A percentile compares a stretch with the other conserved stretches of the same genome.
Conservation (phyloP, 805 yeast genomes). For the Ogataea populi-albae region DNA sequence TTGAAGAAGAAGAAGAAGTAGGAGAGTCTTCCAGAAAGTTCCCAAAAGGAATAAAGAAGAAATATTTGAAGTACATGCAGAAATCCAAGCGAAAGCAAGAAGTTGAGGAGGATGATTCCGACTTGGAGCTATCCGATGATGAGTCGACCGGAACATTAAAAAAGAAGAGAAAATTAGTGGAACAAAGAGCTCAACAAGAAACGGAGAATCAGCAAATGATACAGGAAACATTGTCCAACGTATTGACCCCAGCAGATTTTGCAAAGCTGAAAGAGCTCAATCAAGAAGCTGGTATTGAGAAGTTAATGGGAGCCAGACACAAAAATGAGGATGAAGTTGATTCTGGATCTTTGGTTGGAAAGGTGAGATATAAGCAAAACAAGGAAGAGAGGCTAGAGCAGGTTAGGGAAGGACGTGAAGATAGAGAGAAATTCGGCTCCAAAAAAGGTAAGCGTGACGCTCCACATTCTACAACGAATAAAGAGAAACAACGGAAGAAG, state of each 20-base stretch:
- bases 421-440: constrained; percentile 86
- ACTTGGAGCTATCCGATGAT: constrained; percentile 50
- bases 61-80: constrained; percentile 32
- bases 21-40: constrained; percentile 32
- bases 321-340: constrained; percentile 85
- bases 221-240: constrained; percentile 49
- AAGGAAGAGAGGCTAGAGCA: constrained; percentile 89
- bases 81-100: constrained; percentile 30
- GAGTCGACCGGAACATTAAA: constrained; percentile 34
- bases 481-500: constrained; percentile 97
- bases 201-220: constrained; percentile 53
- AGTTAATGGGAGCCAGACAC: constrained; percentile 57
- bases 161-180: constrained; percentile 34
- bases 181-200: constrained; percentile 31
- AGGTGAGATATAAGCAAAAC: constrained; percentile 73
- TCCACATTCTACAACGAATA: constrained; percentile 87
- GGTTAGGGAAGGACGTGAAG: constrained; percentile 90
- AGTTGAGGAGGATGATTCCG: constrained; percentile 40
- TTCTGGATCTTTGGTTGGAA: constrained; percentile 72
- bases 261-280: constrained; percentile 90
- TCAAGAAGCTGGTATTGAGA: constrained; percentile 80
- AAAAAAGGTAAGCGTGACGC: constrained; percentile 76
- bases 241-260: constrained; percentile 96
- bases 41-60: constrained; percentile 33
- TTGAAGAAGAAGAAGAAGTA: constrained; percentile 44